Evolutionary conservation across 768 basidiomycete species (phyloP).

Genomic region (Fistulinella prunicolor): DNA sequence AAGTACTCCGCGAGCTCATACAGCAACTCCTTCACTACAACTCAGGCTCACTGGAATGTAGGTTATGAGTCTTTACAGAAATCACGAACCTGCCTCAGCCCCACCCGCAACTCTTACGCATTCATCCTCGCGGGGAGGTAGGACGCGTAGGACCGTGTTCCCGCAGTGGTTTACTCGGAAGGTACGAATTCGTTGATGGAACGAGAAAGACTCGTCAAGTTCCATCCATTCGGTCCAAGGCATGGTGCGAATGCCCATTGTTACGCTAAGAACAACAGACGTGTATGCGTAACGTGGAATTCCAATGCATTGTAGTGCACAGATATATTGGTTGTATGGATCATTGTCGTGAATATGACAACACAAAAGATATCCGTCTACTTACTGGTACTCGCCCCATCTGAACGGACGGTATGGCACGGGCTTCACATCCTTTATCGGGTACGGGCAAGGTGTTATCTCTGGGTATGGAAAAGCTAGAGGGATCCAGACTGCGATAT

Average conservation of each 20-base stretch:
- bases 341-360: too few species aligned
- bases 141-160: slow-evolving; percentile 46
- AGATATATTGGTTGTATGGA: too few species aligned
- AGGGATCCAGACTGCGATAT: slow-evolving; percentile 51
- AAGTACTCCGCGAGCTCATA: slow-evolving; percentile 72
- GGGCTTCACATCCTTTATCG: slow-evolving; percentile 48
- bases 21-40: slow-evolving; percentile 59
- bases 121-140: slow-evolving; percentile 44
- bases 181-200: slow-evolving; percentile 56
- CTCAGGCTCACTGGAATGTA: neutral
- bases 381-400: slow-evolving; percentile 67
- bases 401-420: slow-evolving; percentile 70
- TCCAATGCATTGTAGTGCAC: too few species aligned
- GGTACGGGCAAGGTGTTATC: slow-evolving; percentile 40
- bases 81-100: slow-evolving; percentile 29
- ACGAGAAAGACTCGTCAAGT: slow-evolving; percentile 57
- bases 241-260: slow-evolving; percentile 73
- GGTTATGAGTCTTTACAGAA: neutral
- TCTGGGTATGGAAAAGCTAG: slow-evolving; percentile 51
- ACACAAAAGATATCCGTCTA: slow-evolving; percentile 13
- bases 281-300: too few species aligned
- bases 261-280: slow-evolving; percentile 44
- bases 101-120: slow-evolving; percentile 31
- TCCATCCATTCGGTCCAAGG: slow-evolving; percentile 76
- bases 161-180: slow-evolving; percentile 54